Percentiles rank a stretch among this genome's conserved stretches.
Evolutionary conservation across 1,284 basidiomycete species (phyloP).

Genomic region (Microstroma glucosiphilum): DNA sequence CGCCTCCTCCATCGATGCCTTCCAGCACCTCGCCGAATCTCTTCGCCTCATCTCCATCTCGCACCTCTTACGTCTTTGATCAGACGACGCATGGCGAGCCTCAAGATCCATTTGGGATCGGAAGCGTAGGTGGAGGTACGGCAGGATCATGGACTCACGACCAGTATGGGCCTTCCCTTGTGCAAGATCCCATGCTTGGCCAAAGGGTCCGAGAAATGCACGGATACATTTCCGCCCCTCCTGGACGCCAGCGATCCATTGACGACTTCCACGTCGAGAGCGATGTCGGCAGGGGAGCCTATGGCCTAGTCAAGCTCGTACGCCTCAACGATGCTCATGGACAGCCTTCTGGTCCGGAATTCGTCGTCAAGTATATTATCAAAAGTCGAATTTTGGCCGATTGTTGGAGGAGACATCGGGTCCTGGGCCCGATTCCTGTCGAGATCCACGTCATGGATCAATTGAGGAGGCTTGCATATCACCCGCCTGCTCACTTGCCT

Average conservation of each 20-base stretch:
- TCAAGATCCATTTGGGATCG: too few relatives aligned
- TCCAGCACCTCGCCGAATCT: too few relatives aligned
- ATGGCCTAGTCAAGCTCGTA: slow-evolving; percentile 87
- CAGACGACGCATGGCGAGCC: too few relatives aligned
- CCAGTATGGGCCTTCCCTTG: too few relatives aligned
- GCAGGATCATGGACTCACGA: too few relatives aligned
- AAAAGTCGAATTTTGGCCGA: slow-evolving; percentile 96
- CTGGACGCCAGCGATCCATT: slow-evolving; percentile 18
- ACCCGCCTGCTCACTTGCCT: slow-evolving; percentile 23
- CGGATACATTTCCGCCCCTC: slow-evolving; percentile 2
- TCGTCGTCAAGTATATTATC: slow-evolving; percentile 96
- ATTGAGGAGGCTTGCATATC: slow-evolving; percentile 65
- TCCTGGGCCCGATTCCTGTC: slow-evolving; percentile 91
- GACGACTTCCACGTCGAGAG: slow-evolving; percentile 39
- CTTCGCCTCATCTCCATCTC: too few relatives aligned
- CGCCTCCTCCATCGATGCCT: not conserved
- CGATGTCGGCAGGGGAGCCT: slow-evolving; percentile 71
- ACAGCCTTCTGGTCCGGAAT: slow-evolving; percentile 52
- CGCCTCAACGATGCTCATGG: slow-evolving; percentile 63
- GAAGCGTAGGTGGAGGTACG: too few relatives aligned
- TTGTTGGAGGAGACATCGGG: slow-evolving; percentile 93
- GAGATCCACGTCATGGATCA: slow-evolving; percentile 93
- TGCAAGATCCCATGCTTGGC: too few relatives aligned
- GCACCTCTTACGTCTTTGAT: too few relatives aligned
- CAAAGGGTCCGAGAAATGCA: slow-evolving; percentile 3